phyloP scores from a whole-genome alignment of 305 asterid genomes.

The Solanum aculeatissimum region DNA sequence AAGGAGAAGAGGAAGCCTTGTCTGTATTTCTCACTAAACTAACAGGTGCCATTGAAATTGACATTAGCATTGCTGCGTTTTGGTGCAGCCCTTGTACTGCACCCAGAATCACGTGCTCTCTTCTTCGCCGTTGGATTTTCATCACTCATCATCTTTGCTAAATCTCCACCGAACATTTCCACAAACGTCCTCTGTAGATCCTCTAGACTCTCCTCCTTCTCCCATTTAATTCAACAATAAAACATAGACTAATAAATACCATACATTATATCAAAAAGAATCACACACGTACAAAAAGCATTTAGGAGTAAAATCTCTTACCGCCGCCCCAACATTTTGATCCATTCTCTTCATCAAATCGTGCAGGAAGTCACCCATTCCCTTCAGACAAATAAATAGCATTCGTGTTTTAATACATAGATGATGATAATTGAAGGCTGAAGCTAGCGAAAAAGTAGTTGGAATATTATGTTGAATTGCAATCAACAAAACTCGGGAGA shows the following conservation, averaged over 20 bases:
- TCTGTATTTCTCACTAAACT: background rate
- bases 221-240: background rate
- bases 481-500: background rate
- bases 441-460: background rate
- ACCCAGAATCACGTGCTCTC: conserved; percentile 32
- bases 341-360: conserved; percentile 81
- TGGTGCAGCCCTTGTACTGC: conserved; percentile 20
- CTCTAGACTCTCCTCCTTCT: conserved; percentile 72
- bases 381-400: conserved; percentile 25
- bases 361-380: conserved; percentile 80
- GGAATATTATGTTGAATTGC: background rate
- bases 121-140: conserved; percentile 34
- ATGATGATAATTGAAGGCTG: background rate
- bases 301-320: conserved; percentile 2
- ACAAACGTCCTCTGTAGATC: conserved; percentile 75
- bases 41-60: background rate
- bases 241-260: background rate
- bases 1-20: background rate
- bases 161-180: conserved; percentile 83
- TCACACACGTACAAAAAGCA: background rate
- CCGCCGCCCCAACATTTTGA: conserved; percentile 46
- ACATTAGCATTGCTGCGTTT: background rate
- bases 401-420: background rate
- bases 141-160: conserved; percentile 32
- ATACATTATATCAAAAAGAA: background rate